Conservation (phyloP, 768 basidiomycete species). For the Naganishia vishniacii region DNA sequence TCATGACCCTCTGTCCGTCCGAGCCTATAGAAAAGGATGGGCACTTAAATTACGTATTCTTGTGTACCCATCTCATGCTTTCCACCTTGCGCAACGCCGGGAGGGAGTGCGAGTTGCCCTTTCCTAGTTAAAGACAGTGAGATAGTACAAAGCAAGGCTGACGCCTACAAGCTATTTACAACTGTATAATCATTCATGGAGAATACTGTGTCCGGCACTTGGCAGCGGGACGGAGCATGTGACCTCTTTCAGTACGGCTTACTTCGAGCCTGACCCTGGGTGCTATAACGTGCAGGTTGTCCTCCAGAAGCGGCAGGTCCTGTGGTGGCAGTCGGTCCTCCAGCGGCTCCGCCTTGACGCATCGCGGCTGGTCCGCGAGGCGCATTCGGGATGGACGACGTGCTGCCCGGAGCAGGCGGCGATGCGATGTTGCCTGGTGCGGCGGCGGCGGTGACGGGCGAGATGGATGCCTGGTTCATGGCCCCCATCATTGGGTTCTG, state of each 20-base stretch:
- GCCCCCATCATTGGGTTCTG: conserved; percentile 20
- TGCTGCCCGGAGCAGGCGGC: conserved; percentile 2
- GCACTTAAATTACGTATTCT: no score
- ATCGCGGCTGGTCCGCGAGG: conserved; percentile 48
- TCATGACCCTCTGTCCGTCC: no score
- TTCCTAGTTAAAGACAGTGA: no score
- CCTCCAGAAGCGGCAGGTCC: conserved; percentile 30
- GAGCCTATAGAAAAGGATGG: no score
- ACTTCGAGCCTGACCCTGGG: conserved; percentile 42
- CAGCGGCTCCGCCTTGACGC: conserved; percentile 29
- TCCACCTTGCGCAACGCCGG: no score
- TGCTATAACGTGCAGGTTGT: conserved; percentile 43
- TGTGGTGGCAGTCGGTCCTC: conserved; percentile 25
- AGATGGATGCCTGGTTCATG: conserved; percentile 18
- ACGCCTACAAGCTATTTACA: neutral
- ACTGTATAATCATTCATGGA: no score
- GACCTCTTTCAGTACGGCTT: conserved; percentile 41
- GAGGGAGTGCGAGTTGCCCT: no score
- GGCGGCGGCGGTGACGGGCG: conserved; percentile 2
- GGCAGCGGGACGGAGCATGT: no score
- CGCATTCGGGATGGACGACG: conserved; percentile 31
- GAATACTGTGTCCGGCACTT: no score
- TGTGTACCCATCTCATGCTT: no score
- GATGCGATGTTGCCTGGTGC: neutral
- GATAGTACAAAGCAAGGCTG: neutral